Base-by-base conservation (phyloP, 2,329 filamentous ascomycete genomes). In the Monosporascus sp. region DNA sequence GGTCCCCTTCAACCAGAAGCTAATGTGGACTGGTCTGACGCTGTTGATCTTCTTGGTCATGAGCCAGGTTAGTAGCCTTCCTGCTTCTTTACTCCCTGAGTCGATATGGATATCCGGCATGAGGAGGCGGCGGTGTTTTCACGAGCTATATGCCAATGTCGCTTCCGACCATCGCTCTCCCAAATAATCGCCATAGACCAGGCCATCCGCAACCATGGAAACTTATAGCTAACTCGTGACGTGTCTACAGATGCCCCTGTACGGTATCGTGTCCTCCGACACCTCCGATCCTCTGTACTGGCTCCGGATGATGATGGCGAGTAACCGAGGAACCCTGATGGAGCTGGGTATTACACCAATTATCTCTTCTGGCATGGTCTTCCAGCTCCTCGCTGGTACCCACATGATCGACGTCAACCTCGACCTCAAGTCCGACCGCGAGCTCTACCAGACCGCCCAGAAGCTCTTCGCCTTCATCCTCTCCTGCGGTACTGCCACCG, bases 331-430 rank as follows among this genome's bases (percentile, higher is more conserved):
- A 75, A 96, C 92, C 25, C 74, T 96, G 72, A 96, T 96, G 92
- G 92, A 96, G 71, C 71, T 96, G 78, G 91, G 92, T 80, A 94
- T 97, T 66, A 96, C 94, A 24, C 95, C 95, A 66, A 99, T 99
- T 75, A 97, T 99, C 77, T 97, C 94, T 56, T 97, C 94, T 38
- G 94, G 94, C 76, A 99, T 99, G 94, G 91, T 99, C 69, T 99
- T 99, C 85, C 94, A 99, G 87, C 92, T 99, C 69, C 89, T 99
- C 62, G 94, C 94, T 70, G 94, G 94, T 71, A 99, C 94, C 74
- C 94, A 99, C 83, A 88, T 97, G 79, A 97, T 99, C 76, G 94
- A 99, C 73, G 93, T 99, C 81, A 97, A 99, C 84, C 89, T 99
- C 68, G 94, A 99, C 82, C 87, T 97, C 75, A 99, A 99, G 84